Conservation (phyloP, 768 basidiomycete genomes). For the Pleurotus giganteus region DNA sequence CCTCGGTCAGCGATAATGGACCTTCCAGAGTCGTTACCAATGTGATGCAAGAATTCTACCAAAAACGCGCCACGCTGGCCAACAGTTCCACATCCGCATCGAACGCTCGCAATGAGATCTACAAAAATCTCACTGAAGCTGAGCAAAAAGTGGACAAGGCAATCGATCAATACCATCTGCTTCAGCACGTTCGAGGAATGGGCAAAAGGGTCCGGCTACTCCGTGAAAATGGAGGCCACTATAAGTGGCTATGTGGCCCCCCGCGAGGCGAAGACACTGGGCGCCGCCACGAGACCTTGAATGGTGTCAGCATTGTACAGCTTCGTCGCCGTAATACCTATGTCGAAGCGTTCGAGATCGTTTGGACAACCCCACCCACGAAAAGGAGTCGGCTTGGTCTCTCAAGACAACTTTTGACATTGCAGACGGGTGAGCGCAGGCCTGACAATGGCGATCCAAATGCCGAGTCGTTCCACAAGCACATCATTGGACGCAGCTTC, state of each 20-base stretch:
- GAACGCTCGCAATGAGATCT: background rate
- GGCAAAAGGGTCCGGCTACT: background rate
- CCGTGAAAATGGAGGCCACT: background rate
- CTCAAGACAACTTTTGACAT: background rate
- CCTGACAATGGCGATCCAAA: background rate
- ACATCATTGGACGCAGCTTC: background rate
- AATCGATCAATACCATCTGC: background rate
- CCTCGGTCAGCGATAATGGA: background rate
- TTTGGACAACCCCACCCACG: no score
- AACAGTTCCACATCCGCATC: background rate
- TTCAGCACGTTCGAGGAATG: background rate
- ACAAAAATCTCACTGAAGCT: background rate
- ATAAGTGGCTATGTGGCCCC: conserved; percentile 3
- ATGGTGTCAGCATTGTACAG: no score
- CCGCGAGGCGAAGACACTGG: no score
- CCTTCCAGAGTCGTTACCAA: no score
- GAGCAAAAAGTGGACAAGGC: background rate
- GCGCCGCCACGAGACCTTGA: no score
- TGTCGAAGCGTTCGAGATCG: no score
- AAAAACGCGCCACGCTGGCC: background rate
- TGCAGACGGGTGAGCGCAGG: background rate
- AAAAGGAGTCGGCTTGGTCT: no score
- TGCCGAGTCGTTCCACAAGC: no score
- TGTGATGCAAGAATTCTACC: background rate
- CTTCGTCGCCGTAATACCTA: no score